Base-by-base conservation (phyloP, 345 rosid genomes). In the Reutealis trisperma region DNA sequence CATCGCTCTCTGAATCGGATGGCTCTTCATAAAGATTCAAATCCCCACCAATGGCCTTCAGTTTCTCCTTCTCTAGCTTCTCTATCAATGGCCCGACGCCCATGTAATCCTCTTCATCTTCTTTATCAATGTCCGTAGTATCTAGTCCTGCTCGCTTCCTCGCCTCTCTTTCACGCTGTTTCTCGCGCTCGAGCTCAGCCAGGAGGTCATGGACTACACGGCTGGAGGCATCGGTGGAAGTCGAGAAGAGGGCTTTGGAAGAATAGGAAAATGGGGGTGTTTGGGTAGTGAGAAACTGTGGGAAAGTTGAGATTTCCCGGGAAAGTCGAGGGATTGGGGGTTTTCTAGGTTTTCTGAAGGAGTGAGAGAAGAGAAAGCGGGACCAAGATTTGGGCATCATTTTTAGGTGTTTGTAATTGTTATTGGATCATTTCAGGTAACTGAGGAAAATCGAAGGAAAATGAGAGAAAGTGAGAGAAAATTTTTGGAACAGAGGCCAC, bases 91-190 rank as follows among this genome's bases (percentile, higher is more conserved):
- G 90, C 60, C 86, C 85, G 34, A 95, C 91, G 2, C 96, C 97
- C 83, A 92, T 73, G 83, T 87, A 93, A 59, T 95, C 99, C 78
- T 92, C 98, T 42, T 93, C 87, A 52, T 90, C 97, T 82, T 93
- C 98, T 54, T 78, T 82, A 78, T 93, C 99, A 55, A 95, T 88
- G 80, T 93, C 98, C 78, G 87, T 87, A 30, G 84, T 89, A 63
- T 87, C 93, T 22, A 90, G 82, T 45, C 99, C 99, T 44, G 85
- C 87, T 59, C 89, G 84, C 75, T 66, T 87, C 81, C 94, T 85
- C 1, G 86, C 90, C 41, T 90, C 96, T 75, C 90, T 86, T 70
- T 92, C 98, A 18, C 90, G 87, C 85, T 88, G 88, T 77, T 84
- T 93, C 49, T 95, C 97, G 30, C 79, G 89, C 83, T 93, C 97